These are phyloP conservation scores for Lentinula edodes DNA, from an alignment of 768 basidiomycete species.

Conservation along the genomic window DNA sequence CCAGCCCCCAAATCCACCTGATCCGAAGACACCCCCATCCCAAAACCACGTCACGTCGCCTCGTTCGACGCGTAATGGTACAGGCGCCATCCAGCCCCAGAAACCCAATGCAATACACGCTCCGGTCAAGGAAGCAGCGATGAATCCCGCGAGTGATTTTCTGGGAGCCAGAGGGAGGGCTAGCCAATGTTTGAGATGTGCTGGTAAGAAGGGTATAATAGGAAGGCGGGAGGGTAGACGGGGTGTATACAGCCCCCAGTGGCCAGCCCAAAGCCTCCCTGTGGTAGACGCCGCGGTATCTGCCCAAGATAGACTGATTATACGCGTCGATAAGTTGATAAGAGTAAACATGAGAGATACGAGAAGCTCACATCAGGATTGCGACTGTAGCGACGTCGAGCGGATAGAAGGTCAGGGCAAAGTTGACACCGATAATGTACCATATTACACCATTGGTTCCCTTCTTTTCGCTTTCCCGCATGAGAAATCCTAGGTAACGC, in stretches of 20 bases:
- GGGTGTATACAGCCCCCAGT: conserved; percentile 53
- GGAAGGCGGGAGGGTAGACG: conserved; percentile 39
- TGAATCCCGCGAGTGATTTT: conserved; percentile 82
- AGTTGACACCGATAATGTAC: conserved; percentile 86
- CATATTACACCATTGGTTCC: conserved; percentile 82
- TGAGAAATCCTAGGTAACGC: conserved; percentile 67
- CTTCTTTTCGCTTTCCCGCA: conserved; percentile 84
- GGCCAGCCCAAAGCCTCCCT: conserved; percentile 60
- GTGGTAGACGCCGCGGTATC: conserved; percentile 92
- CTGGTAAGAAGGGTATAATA: conserved; percentile 23
- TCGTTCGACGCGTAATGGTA: conserved; percentile 21
- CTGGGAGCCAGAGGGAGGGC: conserved; percentile 67
- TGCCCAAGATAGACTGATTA: conserved; percentile 82
- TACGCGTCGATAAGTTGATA: conserved; percentile 4
- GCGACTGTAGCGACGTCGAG: conserved; percentile 86
- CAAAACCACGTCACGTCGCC: conserved; percentile 49
- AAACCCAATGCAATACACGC: conserved; percentile 60
- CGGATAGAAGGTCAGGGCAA: conserved; percentile 71
- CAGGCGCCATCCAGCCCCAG: conserved; percentile 60
- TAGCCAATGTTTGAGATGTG: neutral
- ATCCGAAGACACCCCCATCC: conserved; percentile 36
- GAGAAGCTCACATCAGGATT: conserved; percentile 75
- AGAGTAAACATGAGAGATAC: neutral
- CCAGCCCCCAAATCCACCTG: conserved; percentile 28
- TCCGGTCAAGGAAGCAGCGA: conserved; percentile 73